A percentile compares a stretch with the other conserved stretches of the same genome.
Conservation (phyloP, 345 rosid species). For the Salix caprea region DNA sequence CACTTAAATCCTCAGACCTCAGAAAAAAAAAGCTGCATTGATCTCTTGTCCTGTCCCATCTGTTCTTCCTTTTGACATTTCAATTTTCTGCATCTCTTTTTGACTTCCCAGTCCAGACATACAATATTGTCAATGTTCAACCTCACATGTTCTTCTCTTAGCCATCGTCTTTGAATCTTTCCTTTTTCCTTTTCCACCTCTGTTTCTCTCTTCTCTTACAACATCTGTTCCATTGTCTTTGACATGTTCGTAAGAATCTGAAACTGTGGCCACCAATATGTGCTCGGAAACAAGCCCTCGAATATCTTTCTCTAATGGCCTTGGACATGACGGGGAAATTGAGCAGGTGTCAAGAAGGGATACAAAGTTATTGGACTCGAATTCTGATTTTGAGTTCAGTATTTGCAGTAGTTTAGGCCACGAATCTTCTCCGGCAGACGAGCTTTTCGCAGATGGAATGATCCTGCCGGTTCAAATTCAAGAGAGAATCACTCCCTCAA, state of each 20-base stretch:
- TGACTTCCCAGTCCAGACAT: constrained; percentile 8
- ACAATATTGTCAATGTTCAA: constrained; percentile 7
- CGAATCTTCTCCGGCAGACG: constrained; percentile 65
- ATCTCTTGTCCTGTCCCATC: neutral
- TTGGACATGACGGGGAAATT: constrained; percentile 22
- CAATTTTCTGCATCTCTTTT: neutral
- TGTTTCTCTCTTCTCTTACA: neutral
- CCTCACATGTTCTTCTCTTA: constrained; percentile 10
- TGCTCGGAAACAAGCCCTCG: constrained; percentile 59
- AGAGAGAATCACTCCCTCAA: constrained; percentile 9
- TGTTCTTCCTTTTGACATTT: neutral
- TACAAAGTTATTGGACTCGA: constrained; percentile 39
- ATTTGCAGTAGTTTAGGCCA: constrained; percentile 34
- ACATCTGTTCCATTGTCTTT: neutral
- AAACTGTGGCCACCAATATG: constrained; percentile 22
- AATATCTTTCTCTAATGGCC: constrained; percentile 54
- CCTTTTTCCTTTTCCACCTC: neutral
- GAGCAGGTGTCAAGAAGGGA: constrained; percentile 37
- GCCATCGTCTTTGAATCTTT: constrained; percentile 28
- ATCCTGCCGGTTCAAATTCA: constrained; percentile 55
- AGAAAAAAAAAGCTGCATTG: constrained; percentile 3
- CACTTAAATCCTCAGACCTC: constrained; percentile 2
- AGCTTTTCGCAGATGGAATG: constrained; percentile 68
- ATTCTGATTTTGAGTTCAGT: constrained; percentile 72
- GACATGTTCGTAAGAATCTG: neutral